These are phyloP conservation scores for Aspergillus spinulosporus DNA, from an alignment of 2,329 filamentous ascomycete species.

Conservation along the genomic window DNA sequence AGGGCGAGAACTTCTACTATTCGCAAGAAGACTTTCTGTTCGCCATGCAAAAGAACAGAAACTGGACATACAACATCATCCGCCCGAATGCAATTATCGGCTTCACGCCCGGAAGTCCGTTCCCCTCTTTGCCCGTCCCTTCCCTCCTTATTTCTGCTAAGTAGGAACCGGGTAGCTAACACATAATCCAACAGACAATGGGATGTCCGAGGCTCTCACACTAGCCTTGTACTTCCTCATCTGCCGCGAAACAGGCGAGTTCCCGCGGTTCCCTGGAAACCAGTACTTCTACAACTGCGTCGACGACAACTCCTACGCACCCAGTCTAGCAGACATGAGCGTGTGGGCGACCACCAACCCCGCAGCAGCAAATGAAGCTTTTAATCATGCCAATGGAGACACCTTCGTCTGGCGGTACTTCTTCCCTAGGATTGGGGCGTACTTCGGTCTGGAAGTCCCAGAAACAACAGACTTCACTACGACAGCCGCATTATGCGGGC, in stretches of 20 bases:
- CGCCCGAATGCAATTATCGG: constrained; percentile 33
- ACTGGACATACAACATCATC: constrained; percentile 33
- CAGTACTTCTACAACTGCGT: constrained; percentile 31
- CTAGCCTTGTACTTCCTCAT: constrained; percentile 31
- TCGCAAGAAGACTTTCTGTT: constrained; percentile 26
- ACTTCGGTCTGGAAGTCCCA: constrained; percentile 26
- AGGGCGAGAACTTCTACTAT: constrained; percentile 27
- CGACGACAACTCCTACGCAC: constrained; percentile 32
- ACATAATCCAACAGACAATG: constrained; percentile 23
- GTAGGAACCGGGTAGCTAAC: no score
- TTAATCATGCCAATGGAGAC: constrained; percentile 33
- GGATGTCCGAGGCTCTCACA: constrained; percentile 33
- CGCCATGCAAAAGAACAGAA: constrained; percentile 18
- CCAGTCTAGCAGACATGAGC: constrained; percentile 29
- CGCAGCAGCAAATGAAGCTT: constrained; percentile 28
- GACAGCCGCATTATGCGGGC: neutral
- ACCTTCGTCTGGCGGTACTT: constrained; percentile 31
- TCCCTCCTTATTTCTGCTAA: no score
- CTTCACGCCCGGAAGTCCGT: constrained; percentile 13
- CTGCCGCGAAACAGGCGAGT: constrained; percentile 27
- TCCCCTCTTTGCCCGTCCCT: no score
- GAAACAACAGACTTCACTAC: neutral
- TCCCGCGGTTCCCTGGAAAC: constrained; percentile 29
- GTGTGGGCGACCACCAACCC: constrained; percentile 26
- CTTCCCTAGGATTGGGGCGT: constrained; percentile 23